Evolutionary conservation across 78 protist genomes (phyloP).

Genomic region (Dictyostelium purpureum): DNA sequence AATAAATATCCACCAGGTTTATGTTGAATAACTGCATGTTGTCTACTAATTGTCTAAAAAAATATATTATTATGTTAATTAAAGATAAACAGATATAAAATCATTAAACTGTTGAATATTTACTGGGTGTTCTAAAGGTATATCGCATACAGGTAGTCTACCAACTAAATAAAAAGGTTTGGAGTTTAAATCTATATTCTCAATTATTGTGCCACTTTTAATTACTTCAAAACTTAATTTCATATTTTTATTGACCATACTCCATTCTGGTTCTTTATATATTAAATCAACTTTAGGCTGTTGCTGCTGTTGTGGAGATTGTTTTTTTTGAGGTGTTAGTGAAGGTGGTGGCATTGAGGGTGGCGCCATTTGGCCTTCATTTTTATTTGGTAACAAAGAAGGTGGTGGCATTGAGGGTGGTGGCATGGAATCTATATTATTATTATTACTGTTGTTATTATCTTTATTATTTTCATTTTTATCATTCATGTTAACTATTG

Average conservation of each 20-base stretch:
- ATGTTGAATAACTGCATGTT: conserved; percentile 79
- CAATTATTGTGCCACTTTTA: conserved; percentile 58
- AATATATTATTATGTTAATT: background rate
- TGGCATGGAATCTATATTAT: background rate
- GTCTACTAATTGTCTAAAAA: conserved; percentile 63
- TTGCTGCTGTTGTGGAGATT: background rate
- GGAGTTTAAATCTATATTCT: background rate
- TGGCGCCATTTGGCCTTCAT: background rate
- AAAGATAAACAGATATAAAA: background rate
- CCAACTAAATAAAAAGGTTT: conserved; percentile 58
- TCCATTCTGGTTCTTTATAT: conserved; percentile 78
- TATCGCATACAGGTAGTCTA: conserved; percentile 76
- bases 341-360: background rate
- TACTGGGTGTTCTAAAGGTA: conserved; percentile 44
- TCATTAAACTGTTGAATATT: background rate
- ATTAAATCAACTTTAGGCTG: conserved; percentile 11
- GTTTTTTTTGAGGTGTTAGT: background rate
- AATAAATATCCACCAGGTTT: conserved; percentile 15
- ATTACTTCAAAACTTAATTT: conserved; percentile 45
- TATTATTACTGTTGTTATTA: background rate
- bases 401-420: background rate
- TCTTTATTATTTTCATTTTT: background rate
- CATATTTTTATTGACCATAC: no score
- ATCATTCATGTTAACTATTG: background rate
- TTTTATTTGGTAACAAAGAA: background rate